Percentiles rank a stretch among this genome's conserved stretches.
Evolutionary conservation across 2,329 filamentous ascomycete species (phyloP).

Genomic region (Lecanosticta acicola): DNA sequence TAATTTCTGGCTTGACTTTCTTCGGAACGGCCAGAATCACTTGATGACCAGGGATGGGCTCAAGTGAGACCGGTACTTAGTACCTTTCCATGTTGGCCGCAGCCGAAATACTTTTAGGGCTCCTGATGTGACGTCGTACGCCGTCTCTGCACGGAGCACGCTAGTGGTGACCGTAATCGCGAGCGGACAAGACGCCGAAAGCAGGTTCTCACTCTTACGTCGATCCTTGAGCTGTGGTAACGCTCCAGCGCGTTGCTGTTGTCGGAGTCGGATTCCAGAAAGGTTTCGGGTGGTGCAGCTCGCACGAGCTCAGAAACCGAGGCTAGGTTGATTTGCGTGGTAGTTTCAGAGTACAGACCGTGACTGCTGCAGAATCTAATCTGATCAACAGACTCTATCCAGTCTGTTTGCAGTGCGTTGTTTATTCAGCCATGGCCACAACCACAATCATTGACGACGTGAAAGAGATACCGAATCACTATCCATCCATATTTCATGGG

Average conservation of each 20-base stretch:
- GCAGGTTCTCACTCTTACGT: neutral
- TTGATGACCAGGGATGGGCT: no score
- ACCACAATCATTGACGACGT: constrained; percentile 12
- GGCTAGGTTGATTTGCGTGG: no score
- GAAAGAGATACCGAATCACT: constrained; percentile 20
- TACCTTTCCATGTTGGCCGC: neutral
- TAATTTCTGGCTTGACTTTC: no score
- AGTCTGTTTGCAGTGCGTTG: no score
- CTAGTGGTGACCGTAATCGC: no score
- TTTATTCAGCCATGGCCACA: constrained; percentile 8
- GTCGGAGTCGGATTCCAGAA: neutral
- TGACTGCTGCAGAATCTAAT: constrained; percentile 1
- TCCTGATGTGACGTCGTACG: neutral
- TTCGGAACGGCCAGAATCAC: no score
- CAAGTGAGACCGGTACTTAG: neutral
- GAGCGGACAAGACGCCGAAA: neutral
- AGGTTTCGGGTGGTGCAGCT: neutral
- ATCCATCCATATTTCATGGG: constrained; percentile 57
- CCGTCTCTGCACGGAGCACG: neutral
- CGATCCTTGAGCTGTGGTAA: neutral
- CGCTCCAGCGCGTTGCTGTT: neutral
- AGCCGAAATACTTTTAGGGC: neutral
- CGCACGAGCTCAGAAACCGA: neutral
- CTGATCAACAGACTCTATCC: constrained; percentile 1
- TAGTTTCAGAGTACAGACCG: neutral